Evolutionary conservation across 2,329 filamentous ascomycete genomes (phyloP), one percentile per base, ranked within the genome.

Genomic region (Mariannaea elegans): DNA sequence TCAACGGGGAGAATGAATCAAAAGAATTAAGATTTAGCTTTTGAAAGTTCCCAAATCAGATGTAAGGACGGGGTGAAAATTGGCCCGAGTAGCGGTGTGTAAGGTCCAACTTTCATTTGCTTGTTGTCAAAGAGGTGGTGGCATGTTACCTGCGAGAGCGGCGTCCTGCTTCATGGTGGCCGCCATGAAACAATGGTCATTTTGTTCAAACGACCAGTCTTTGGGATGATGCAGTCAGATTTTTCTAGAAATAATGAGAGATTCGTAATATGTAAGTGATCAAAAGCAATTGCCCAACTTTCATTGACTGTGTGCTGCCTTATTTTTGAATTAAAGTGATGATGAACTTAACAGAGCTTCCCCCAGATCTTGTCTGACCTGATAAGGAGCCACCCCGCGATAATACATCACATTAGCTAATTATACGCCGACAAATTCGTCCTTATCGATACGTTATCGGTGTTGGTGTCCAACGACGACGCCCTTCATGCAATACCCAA

Each of bases 391-490:
- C 24, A 9, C 24, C 9, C 24, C n/a, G n/a, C n/a, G n/a, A n/a
- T n/a, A n/a, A n/a, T n/a, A n/a, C n/a, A n/a, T n/a, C n/a, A n/a
- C 2, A 19, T 36, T 9, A 7, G 12, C 12, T n/a, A 10, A 41
- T 19, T 31, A 36, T 51, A 36, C 34, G 48, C 48, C 48, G 9
- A 27, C 24, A n/a, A 6, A 34, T 24, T 29, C n/a, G 18, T 12
- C 19, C 48, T 51, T 51, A 51, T 51, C 48, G 48, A 51, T 51
- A 42, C 7, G 48, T 32, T 51, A 51, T 51, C 48, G 13, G 13
- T 5, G 34, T 36, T 16, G 13, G 13, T 14, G 13, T 14, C 34
- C 34, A 36, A 36, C 34, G n/a, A 36, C 34, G n/a, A n/a, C 34
- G 13, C n/a, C 34, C 34, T 36, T 5, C 34, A 36, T 14, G 34